Evolutionary conservation across 257 asterid genomes (phyloP).

Genomic region (Nicotiana paniculata): DNA sequence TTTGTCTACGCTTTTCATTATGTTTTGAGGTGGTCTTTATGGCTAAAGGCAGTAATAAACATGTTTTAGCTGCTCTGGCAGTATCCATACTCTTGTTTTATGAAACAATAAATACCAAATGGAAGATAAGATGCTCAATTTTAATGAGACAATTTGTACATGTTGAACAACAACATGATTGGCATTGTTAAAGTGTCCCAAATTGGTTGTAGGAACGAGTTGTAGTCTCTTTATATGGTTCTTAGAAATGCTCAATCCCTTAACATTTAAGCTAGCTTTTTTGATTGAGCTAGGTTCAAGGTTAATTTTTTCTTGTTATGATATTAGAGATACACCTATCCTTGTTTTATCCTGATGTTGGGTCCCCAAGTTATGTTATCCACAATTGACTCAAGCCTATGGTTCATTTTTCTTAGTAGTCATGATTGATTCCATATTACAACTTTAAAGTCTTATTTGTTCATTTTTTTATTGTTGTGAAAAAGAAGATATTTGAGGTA

Average conservation of each 20-base stretch:
- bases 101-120: not conserved
- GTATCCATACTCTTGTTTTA: not conserved
- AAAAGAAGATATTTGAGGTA: not conserved
- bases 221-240: not conserved
- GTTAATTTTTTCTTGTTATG: not conserved
- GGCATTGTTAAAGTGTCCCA: not conserved
- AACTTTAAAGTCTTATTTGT: not conserved
- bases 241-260: not conserved
- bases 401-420: not conserved
- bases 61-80: not conserved
- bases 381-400: not conserved
- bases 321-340: not conserved
- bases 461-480: too few relatives aligned
- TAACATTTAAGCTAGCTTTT: not conserved
- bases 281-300: not conserved
- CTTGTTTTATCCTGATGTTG: not conserved
- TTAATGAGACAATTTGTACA: not conserved
- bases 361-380: not conserved
- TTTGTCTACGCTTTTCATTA: not conserved
- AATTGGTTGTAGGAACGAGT: not conserved
- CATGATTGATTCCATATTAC: not conserved
- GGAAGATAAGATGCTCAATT: not conserved
- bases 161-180: not conserved
- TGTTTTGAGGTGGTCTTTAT: not conserved
- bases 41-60: not conserved